phyloP scores from a whole-genome alignment of 768 basidiomycete species.

The Stropharia rugosoannulata region DNA sequence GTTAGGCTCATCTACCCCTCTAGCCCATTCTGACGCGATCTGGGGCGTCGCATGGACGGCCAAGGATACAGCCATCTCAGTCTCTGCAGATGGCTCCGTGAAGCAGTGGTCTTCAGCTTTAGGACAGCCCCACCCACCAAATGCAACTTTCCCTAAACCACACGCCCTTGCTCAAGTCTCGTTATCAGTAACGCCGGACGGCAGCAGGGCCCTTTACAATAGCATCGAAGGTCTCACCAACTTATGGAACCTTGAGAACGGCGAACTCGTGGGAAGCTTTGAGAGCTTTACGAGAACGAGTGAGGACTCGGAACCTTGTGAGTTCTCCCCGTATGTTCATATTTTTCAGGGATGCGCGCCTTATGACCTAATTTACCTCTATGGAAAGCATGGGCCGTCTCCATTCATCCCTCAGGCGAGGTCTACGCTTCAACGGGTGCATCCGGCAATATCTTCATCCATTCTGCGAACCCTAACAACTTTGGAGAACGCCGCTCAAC shows the following conservation, averaged over 20 bases:
- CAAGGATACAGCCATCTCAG: conserved; percentile 61
- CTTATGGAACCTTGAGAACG: conserved; percentile 69
- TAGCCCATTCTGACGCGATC: conserved; percentile 78
- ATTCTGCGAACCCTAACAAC: conserved; percentile 63
- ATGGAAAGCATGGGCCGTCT: conserved; percentile 75
- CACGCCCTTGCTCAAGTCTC: conserved; percentile 87
- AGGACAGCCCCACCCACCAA: conserved; percentile 56
- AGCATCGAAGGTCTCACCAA: conserved; percentile 82
- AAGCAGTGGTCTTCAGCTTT: conserved; percentile 70
- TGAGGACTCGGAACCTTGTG: conserved; percentile 68
- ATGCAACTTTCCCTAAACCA: conserved; percentile 53
- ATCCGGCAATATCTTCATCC: conserved; percentile 69
- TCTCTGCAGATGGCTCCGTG: conserved; percentile 77
- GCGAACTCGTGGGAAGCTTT: conserved; percentile 57
- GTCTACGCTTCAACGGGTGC: conserved; percentile 76
- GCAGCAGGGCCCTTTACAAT: conserved; percentile 69
- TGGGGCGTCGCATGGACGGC: conserved; percentile 79
- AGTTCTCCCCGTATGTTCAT: conserved; percentile 21
- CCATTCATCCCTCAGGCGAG: conserved; percentile 70
- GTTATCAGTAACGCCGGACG: conserved; percentile 68
- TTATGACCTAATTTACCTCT: conserved; percentile 4
- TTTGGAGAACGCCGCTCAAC: conserved; percentile 65
- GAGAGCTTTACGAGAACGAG: conserved; percentile 72
- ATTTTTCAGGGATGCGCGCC: conserved; percentile 9
- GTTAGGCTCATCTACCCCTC: conserved; percentile 30